phyloP scores from a whole-genome alignment of 2,329 filamentous ascomycete species.

The Curvularia spicifera region DNA sequence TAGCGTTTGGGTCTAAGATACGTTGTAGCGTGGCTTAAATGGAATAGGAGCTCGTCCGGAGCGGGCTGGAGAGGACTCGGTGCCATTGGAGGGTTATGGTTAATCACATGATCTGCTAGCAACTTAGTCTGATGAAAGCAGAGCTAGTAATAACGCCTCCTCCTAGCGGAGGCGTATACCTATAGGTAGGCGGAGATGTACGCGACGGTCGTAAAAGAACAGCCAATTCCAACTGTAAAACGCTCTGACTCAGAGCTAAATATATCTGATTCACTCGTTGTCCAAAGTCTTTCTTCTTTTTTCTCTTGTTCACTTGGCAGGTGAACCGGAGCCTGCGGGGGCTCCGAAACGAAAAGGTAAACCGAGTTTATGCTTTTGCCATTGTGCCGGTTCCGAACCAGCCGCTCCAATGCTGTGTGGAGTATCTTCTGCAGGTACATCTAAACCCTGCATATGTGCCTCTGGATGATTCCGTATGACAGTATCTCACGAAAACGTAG shows the following conservation, averaged over 20 bases:
- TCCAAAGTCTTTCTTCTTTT: background rate
- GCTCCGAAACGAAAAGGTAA: background rate
- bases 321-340: background rate
- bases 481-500: background rate
- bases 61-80: too few relatives aligned
- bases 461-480: background rate
- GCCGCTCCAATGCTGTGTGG: background rate
- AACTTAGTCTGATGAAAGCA: too few relatives aligned
- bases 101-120: too few relatives aligned
- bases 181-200: too few relatives aligned
- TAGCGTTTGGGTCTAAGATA: too few relatives aligned
- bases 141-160: too few relatives aligned
- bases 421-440: background rate
- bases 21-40: too few relatives aligned
- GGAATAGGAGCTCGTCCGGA: too few relatives aligned
- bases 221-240: background rate
- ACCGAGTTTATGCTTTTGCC: background rate
- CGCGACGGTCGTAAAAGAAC: too few relatives aligned
- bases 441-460: background rate
- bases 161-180: too few relatives aligned
- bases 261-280: background rate
- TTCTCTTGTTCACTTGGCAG: background rate
- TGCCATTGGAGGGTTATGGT: too few relatives aligned
- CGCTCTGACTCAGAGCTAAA: background rate
- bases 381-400: background rate